Evolutionary conservation across 192 early-diverging fungal genomes (phyloP).

Genomic region (Thamnidium elegans): DNA sequence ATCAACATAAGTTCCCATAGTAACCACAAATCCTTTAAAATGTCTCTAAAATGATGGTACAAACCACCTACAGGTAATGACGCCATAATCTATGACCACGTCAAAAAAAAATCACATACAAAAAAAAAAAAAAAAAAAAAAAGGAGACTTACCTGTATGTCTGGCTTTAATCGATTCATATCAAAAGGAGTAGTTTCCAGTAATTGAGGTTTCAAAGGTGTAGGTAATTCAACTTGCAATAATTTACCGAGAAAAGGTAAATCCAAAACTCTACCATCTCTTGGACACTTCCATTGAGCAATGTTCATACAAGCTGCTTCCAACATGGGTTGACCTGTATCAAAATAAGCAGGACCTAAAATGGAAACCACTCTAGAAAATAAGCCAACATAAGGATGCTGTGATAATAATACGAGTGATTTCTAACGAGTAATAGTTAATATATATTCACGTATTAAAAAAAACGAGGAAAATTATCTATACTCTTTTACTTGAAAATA

Average conservation of each 20-base stretch:
- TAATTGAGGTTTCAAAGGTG: slow-evolving; percentile 65
- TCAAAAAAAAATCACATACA: neutral
- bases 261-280: slow-evolving; percentile 65
- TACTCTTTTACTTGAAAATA: slow-evolving; percentile 73
- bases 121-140: neutral
- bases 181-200: slow-evolving; percentile 71
- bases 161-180: slow-evolving; percentile 61
- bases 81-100: slow-evolving; percentile 50
- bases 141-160: slow-evolving; percentile 47
- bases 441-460: too few relatives aligned
- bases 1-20: slow-evolving; percentile 95
- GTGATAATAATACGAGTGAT: slow-evolving; percentile 82
- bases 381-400: slow-evolving; percentile 85
- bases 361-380: slow-evolving; percentile 70
- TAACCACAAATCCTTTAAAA: slow-evolving; percentile 81
- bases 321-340: slow-evolving; percentile 68
- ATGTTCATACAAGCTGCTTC: slow-evolving; percentile 82
- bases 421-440: slow-evolving; percentile 46
- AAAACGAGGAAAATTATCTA: neutral
- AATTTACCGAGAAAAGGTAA: slow-evolving; percentile 69
- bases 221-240: slow-evolving; percentile 65
- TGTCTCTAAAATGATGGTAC: slow-evolving; percentile 75
- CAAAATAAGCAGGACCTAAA: slow-evolving; percentile 84
- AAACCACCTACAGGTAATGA: slow-evolving; percentile 64
- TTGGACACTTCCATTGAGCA: slow-evolving; percentile 65